Conservation (phyloP, 495 filamentous ascomycete species). For the Penicillium taxi region DNA sequence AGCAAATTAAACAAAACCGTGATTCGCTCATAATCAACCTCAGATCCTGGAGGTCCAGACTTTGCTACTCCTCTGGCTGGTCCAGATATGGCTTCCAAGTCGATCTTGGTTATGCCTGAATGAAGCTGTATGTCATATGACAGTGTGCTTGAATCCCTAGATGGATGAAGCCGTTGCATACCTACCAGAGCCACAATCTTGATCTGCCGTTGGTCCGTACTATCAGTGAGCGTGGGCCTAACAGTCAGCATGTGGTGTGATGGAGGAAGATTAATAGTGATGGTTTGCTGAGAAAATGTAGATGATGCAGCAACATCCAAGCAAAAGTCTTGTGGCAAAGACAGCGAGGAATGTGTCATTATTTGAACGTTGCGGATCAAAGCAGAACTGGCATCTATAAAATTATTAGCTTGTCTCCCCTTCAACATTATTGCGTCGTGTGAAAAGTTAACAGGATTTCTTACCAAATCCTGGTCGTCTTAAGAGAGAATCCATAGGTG, state of each 20-base stretch:
- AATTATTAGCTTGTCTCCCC: background rate
- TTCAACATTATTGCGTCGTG: background rate
- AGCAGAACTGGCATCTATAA: constrained; percentile 44
- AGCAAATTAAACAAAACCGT: constrained; percentile 52
- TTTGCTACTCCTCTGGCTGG: constrained; percentile 50
- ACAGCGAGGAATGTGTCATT: constrained; percentile 56
- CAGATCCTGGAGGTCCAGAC: constrained; percentile 40
- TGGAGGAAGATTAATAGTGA: constrained; percentile 56
- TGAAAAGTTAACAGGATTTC: background rate
- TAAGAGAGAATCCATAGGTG: constrained; percentile 25
- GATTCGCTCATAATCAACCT: constrained; percentile 61
- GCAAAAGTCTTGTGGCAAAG: constrained; percentile 42
- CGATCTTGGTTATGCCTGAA: constrained; percentile 58
- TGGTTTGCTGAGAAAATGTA: constrained; percentile 55
- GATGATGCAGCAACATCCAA: constrained; percentile 54
- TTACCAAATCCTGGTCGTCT: constrained; percentile 51
- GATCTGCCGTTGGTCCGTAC: constrained; percentile 50
- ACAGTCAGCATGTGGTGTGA: constrained; percentile 60
- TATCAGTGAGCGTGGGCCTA: constrained; percentile 48
- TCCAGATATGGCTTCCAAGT: constrained; percentile 56
- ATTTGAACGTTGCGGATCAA: constrained; percentile 59
- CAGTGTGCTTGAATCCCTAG: constrained; percentile 36
- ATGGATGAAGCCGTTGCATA: constrained; percentile 37
- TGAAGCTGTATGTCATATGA: constrained; percentile 54
- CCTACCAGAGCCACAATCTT: constrained; percentile 56